phyloP scores from a whole-genome alignment of 2,329 filamentous ascomycete genomes.

The Aspergillus latus region DNA sequence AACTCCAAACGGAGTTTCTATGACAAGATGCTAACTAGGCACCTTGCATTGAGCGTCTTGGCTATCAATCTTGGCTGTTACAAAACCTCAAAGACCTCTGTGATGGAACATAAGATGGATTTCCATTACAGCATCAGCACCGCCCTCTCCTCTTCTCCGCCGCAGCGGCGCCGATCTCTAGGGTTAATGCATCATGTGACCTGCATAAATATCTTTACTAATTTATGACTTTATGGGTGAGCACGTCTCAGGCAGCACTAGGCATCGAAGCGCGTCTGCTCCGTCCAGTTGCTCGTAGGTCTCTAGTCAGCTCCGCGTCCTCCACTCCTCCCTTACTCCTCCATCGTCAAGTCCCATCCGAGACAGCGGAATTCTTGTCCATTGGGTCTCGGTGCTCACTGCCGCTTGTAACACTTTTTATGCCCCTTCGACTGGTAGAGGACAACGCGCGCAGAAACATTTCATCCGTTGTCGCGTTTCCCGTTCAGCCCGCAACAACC shows the following conservation, averaged over 20 bases:
- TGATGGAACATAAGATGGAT: conserved; percentile 17
- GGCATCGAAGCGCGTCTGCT: conserved; percentile 25
- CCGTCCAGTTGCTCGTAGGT: not conserved
- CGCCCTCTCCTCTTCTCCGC: conserved; percentile 17
- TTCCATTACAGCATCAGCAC: conserved; percentile 26
- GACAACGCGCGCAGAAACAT: conserved; percentile 20
- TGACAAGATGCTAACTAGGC: conserved; percentile 5
- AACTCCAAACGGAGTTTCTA: conserved; percentile 16
- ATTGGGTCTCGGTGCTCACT: conserved; percentile 9
- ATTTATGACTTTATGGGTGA: not conserved
- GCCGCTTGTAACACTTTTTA: not conserved
- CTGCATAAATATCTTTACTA: not conserved
- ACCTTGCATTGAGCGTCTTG: conserved; percentile 15
- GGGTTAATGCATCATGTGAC: conserved; percentile 7
- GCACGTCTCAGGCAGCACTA: conserved; percentile 16
- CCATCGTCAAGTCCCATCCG: conserved; percentile 7
- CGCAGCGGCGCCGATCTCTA: not conserved
- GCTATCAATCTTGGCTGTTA: conserved; percentile 11
- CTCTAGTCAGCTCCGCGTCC: conserved; percentile 11
- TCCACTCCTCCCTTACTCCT: conserved; percentile 11
- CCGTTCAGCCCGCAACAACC: conserved; percentile 14
- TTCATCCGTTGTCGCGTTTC: conserved; percentile 16
- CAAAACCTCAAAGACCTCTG: conserved; percentile 1
- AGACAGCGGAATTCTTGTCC: not conserved
- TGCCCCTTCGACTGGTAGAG: not conserved